A percentile compares a stretch with the other conserved stretches of the same genome.
These are phyloP conservation scores for Dothideomycetes sp. DNA, from an alignment of 2,329 filamentous ascomycete genomes.

Conservation along the genomic window DNA sequence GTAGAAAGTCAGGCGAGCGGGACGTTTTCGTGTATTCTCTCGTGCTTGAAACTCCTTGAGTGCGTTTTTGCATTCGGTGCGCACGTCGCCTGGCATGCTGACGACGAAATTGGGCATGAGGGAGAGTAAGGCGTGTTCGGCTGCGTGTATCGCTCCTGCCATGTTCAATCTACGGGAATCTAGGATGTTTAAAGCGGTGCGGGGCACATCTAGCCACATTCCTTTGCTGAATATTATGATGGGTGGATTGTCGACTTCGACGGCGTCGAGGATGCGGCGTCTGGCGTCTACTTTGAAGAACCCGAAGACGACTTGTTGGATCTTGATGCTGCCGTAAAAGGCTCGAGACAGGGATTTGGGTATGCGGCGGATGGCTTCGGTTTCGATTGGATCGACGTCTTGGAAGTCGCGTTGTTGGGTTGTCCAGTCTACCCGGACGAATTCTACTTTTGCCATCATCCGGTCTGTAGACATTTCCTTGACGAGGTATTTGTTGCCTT, in stretches of 20 bases:
- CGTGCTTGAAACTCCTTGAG: slow-evolving; percentile 75
- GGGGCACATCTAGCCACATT: slow-evolving; percentile 92
- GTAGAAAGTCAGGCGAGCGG: slow-evolving; percentile 85
- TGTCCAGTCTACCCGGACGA: slow-evolving; percentile 88
- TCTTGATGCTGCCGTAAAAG: slow-evolving; percentile 78
- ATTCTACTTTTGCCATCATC: slow-evolving; percentile 77
- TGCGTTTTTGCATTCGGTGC: slow-evolving; percentile 86
- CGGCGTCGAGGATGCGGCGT: slow-evolving; percentile 77
- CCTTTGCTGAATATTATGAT: slow-evolving; percentile 78
- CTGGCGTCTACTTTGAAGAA: slow-evolving; percentile 95
- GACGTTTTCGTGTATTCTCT: slow-evolving; percentile 66
- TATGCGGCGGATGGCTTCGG: slow-evolving; percentile 73
- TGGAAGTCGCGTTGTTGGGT: slow-evolving; percentile 89
- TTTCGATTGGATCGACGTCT: slow-evolving; percentile 87
- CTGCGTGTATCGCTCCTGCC: slow-evolving; percentile 85
- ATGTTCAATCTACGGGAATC: slow-evolving; percentile 64
- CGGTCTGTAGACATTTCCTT: slow-evolving; percentile 76
- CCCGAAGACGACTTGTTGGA: slow-evolving; percentile 82
- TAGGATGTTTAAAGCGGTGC: slow-evolving; percentile 68
- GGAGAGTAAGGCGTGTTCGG: slow-evolving; percentile 81
- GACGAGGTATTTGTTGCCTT: slow-evolving; percentile 87
- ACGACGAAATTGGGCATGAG: slow-evolving; percentile 88
- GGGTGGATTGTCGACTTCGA: slow-evolving; percentile 87
- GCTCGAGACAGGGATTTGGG: slow-evolving; percentile 55
- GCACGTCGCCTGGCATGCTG: slow-evolving; percentile 79